Evolutionary conservation across 106 monocot genomes (phyloP), one percentile per base, ranked within the genome.

Genomic region (Posidonia australis): DNA sequence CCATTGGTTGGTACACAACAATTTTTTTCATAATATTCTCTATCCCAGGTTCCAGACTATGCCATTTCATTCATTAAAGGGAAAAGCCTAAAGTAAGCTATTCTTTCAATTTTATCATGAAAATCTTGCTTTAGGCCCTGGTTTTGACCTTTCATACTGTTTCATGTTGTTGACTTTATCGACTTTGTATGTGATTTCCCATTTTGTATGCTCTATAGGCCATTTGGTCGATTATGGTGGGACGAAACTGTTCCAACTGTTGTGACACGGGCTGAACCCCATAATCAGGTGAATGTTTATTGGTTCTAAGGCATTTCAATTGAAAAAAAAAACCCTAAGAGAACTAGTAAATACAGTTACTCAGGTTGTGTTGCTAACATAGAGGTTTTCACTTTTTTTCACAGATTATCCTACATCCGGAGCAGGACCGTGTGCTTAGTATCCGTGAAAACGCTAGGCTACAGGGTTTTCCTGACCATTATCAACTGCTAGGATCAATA

Each of bases 371-470:
- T 24, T 16, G 19, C 10, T 25, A 18, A 23, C 10, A 13, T 36
- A 4, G 0, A 1, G 6, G 19, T 14, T 28, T 29, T 43, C 1
- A 5, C 10, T 13, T 22, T 5, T 49, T 47, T 29, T n/a, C 60
- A 3, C 43, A 94, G 89, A 65, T 55, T 5, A 83, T 90, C 51
- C 49, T 96, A 19, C 96, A 96, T 60, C 96, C 96, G 0, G 66
- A 51, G 3, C 96, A 96, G 76, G 78, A 90, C 60, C 59, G 96
- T 12, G 90, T 96, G 0, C 64, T 96, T 0, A 74, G 84, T 0
- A 68, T 96, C 46, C 56, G 96, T 44, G 96, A 96, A 58, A 96
- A 96, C 77, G 96, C 96, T 19, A 84, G 90, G 70, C 44, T 96
- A 10, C 90, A 96, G 69, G 94, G 89, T 0, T 96, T 94, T 65